Percentiles rank a stretch among this genome's conserved stretches.
phyloP scores from a whole-genome alignment of 2,329 filamentous ascomycete genomes.

The Fusarium falciforme region DNA sequence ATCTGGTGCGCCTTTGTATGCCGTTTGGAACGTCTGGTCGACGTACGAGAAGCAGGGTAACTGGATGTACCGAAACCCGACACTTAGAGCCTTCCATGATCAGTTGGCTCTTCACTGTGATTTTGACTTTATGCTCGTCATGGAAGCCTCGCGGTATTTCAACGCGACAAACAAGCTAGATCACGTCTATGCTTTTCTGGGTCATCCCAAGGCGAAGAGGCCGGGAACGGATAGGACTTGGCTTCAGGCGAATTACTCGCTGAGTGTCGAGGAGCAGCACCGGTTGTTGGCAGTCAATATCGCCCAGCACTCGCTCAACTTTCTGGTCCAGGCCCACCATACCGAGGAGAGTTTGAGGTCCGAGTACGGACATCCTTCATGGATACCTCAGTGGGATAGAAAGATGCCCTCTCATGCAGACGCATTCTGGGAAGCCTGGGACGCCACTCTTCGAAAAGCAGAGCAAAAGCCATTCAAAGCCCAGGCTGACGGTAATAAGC shows the following conservation, averaged over 20 bases:
- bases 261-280: slow-evolving; percentile 8
- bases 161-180: slow-evolving; percentile 15
- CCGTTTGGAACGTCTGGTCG: slow-evolving; percentile 14
- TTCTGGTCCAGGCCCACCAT: neutral
- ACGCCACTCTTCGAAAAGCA: slow-evolving; percentile 9
- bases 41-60: slow-evolving; percentile 11
- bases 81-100: neutral
- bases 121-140: slow-evolving; percentile 15
- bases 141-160: slow-evolving; percentile 15
- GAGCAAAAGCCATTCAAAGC: neutral
- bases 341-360: neutral
- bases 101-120: neutral
- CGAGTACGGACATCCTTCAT: neutral
- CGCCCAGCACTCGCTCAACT: neutral
- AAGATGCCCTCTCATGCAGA: slow-evolving; percentile 4
- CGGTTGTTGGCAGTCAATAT: neutral
- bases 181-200: slow-evolving; percentile 12
- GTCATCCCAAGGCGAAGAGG: slow-evolving; percentile 5
- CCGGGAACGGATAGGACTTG: neutral
- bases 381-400: slow-evolving; percentile 7
- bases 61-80: neutral
- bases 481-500: neutral
- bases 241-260: slow-evolving; percentile 9
- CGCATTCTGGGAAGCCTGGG: slow-evolving; percentile 18
- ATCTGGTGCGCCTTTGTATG: slow-evolving; percentile 1